A percentile compares a stretch with the other conserved stretches of the same genome.
Evolutionary conservation across 768 basidiomycete genomes (phyloP).

Genomic region (Rhodosporidiobolus sp.): DNA sequence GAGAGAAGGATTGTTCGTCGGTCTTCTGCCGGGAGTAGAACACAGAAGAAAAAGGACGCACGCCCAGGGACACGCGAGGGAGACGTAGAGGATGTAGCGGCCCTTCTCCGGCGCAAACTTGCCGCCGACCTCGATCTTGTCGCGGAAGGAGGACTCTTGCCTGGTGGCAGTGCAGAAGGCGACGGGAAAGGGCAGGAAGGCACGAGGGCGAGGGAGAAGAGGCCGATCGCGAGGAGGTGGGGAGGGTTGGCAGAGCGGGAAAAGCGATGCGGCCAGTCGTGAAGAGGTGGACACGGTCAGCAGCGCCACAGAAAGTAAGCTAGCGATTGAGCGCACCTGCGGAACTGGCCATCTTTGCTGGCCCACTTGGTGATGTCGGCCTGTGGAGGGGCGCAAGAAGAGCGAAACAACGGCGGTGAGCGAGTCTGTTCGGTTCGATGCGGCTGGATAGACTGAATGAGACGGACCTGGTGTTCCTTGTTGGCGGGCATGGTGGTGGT

Average conservation of each 20-base stretch:
- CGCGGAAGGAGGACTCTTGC: constrained; percentile 58
- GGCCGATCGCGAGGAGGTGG: too few relatives aligned
- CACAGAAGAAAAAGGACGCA: constrained; percentile 1
- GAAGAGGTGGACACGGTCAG: too few relatives aligned
- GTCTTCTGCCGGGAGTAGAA: neutral
- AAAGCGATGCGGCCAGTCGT: too few relatives aligned
- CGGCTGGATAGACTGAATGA: too few relatives aligned
- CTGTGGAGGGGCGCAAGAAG: neutral
- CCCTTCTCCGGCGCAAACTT: constrained; percentile 72
- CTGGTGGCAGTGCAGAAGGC: neutral
- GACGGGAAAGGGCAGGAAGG: neutral
- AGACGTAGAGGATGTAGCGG: constrained; percentile 88
- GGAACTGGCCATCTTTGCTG: constrained; percentile 65
- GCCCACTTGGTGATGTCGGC: constrained; percentile 48
- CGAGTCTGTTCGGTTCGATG: neutral
- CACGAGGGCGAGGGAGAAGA: neutral
- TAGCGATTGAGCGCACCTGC: too few relatives aligned
- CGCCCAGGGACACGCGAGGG: constrained; percentile 90
- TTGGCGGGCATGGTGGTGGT: constrained; percentile 3
- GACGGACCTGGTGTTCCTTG: neutral
- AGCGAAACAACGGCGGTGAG: neutral
- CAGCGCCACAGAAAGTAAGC: too few relatives aligned
- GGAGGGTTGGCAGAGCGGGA: too few relatives aligned
- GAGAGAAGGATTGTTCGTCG: neutral
- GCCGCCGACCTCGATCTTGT: constrained; percentile 59